phyloP scores from a whole-genome alignment of 2,329 filamentous ascomycete species.

The Diaporthe sp. region DNA sequence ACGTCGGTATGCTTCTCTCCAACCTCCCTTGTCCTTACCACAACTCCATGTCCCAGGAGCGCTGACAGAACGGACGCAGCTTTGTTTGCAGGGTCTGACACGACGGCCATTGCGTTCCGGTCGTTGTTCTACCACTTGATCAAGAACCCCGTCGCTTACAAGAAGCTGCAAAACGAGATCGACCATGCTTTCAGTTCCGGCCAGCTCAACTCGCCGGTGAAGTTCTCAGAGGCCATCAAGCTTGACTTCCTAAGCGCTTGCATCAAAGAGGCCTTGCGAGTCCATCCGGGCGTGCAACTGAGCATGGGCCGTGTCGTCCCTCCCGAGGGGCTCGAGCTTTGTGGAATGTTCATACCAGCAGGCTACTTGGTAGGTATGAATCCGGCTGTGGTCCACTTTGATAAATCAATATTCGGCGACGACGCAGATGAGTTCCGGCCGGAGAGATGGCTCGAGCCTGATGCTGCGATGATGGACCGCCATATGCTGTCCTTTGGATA shows the following conservation, averaged over 20 bases:
- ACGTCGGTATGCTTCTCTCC: slow-evolving; percentile 1
- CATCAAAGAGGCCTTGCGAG: slow-evolving; percentile 57
- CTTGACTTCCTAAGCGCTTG: slow-evolving; percentile 55
- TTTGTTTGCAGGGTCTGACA: slow-evolving; percentile 41
- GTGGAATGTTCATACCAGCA: slow-evolving; percentile 42
- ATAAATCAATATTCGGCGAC: slow-evolving; percentile 37
- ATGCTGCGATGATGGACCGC: slow-evolving; percentile 39
- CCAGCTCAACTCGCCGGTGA: slow-evolving; percentile 36
- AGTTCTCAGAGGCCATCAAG: slow-evolving; percentile 39
- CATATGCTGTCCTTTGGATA: slow-evolving; percentile 59
- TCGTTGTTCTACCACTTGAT: slow-evolving; percentile 35
- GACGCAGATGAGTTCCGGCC: slow-evolving; percentile 40
- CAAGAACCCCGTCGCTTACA: slow-evolving; percentile 38
- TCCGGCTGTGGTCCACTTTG: slow-evolving; percentile 44
- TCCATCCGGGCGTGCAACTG: slow-evolving; percentile 56
- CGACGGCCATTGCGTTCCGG: slow-evolving; percentile 14
- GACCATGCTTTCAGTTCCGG: slow-evolving; percentile 35
- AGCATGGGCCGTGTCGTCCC: slow-evolving; percentile 56
- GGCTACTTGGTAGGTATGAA: slow-evolving; percentile 46
- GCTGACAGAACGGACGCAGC: slow-evolving; percentile 10
- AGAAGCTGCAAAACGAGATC: slow-evolving; percentile 36
- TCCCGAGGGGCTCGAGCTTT: slow-evolving; percentile 47
- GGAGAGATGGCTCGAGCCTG: slow-evolving; percentile 38
- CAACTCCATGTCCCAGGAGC: background rate
- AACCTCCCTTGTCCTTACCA: background rate